phyloP scores from a whole-genome alignment of 2,329 filamentous ascomycete genomes.

The Aspergillus ochraceus region DNA sequence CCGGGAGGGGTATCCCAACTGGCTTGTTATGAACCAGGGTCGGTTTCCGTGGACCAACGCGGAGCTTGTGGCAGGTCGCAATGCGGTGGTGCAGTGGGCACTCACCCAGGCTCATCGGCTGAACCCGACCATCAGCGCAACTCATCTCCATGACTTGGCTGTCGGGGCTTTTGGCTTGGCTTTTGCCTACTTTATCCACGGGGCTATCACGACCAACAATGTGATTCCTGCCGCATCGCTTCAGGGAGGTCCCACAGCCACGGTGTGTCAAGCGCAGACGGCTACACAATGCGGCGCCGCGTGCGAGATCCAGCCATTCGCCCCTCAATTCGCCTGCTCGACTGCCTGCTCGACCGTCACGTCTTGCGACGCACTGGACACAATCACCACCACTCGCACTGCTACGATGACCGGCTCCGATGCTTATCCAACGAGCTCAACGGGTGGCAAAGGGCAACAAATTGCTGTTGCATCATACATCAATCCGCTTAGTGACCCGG shows the following conservation, averaged over 20 bases:
- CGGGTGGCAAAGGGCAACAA: conserved; percentile 13
- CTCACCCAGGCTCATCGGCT: conserved; percentile 1
- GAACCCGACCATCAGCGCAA: conserved; percentile 3
- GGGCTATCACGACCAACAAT: conserved; percentile 2
- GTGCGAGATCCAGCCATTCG: background rate
- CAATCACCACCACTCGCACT: background rate
- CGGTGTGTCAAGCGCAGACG: conserved; percentile 1
- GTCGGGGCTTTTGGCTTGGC: background rate
- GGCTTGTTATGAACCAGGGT: conserved; percentile 1
- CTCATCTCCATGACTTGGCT: background rate
- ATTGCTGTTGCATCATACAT: conserved; percentile 23
- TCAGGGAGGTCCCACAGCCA: background rate
- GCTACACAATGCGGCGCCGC: conserved; percentile 1
- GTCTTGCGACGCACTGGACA: background rate
- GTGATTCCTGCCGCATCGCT: conserved; percentile 3
- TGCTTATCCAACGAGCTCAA: background rate
- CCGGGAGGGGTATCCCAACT: background rate
- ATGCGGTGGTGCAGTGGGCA: conserved; percentile 3
- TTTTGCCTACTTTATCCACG: background rate
- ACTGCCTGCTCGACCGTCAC: conserved; percentile 6
- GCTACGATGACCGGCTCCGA: background rate
- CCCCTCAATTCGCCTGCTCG: conserved; percentile 3
- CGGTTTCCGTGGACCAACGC: background rate
- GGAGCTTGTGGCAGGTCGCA: background rate
- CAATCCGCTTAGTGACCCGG: conserved; percentile 17